phyloP scores from a whole-genome alignment of 1,139 yeast genomes.

The Eremothecium sinecaudum region DNA sequence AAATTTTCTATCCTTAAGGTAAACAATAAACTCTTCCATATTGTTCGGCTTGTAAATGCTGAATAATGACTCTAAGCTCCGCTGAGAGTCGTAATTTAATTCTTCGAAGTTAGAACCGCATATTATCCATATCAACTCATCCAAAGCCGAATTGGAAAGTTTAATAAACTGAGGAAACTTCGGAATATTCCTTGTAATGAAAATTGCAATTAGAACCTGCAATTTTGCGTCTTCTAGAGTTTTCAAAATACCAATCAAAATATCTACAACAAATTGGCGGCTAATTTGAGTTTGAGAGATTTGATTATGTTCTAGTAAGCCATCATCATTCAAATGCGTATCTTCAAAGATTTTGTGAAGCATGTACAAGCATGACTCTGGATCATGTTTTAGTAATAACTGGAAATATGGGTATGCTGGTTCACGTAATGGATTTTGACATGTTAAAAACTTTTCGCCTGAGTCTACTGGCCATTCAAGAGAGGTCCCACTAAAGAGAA shows the following conservation, averaged over 20 bases:
- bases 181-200: conserved; percentile 66
- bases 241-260: conserved; percentile 22
- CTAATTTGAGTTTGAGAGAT: conserved; percentile 12
- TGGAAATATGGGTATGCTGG: conserved; percentile 31
- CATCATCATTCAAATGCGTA: conserved; percentile 23
- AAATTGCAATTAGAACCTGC: conserved; percentile 44
- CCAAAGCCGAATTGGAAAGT: conserved; percentile 50
- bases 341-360: conserved; percentile 28
- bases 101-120: conserved; percentile 30
- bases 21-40: conserved; percentile 36
- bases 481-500: conserved; percentile 46
- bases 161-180: conserved; percentile 72
- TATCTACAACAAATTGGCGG: conserved; percentile 29
- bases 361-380: conserved; percentile 17
- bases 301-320: conserved; percentile 2
- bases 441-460: conserved; percentile 18
- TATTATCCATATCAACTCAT: conserved; percentile 41
- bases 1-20: conserved; percentile 46
- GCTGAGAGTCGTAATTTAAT: conserved; percentile 49
- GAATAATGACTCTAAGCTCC: conserved; percentile 60
- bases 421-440: conserved; percentile 18
- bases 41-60: conserved; percentile 53
- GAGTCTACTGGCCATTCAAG: conserved; percentile 39
- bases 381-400: conserved; percentile 21
- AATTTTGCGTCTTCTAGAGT: conserved; percentile 13